These are phyloP conservation scores for Endothia cerciana DNA, from an alignment of 2,329 filamentous ascomycete genomes.

Conservation along the genomic window DNA sequence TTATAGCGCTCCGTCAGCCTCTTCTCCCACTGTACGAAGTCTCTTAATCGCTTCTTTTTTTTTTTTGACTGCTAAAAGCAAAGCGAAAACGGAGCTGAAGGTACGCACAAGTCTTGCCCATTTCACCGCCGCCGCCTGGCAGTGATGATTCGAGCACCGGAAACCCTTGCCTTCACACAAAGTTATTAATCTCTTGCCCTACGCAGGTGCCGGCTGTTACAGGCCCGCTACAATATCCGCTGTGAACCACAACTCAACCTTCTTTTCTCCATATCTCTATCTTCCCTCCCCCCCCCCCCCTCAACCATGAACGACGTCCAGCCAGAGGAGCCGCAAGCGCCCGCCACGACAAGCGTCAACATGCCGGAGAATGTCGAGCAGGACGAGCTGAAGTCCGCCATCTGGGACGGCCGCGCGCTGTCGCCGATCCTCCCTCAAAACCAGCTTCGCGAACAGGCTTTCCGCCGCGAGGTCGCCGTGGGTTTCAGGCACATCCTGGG, in stretches of 20 bases:
- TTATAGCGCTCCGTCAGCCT: background rate
- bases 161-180: background rate
- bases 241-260: background rate
- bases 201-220: background rate
- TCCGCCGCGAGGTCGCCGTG: constrained; percentile 15
- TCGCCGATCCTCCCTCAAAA: background rate
- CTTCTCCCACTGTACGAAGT: too few relatives aligned
- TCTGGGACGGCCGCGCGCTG: background rate
- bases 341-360: background rate
- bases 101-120: background rate
- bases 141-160: background rate
- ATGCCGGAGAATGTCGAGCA: background rate
- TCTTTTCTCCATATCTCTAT: background rate
- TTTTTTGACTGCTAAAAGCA: background rate
- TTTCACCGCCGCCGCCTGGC: background rate
- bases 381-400: background rate
- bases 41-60: background rate
- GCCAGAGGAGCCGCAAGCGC: background rate
- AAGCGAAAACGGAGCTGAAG: background rate
- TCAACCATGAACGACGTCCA: background rate
- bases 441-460: constrained; percentile 14
- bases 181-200: background rate
- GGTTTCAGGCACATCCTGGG: constrained; percentile 13
- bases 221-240: background rate
- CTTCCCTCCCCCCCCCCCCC: background rate